Conservation (phyloP, 345 rosid species). For the Chamaenerion angustifolium region DNA sequence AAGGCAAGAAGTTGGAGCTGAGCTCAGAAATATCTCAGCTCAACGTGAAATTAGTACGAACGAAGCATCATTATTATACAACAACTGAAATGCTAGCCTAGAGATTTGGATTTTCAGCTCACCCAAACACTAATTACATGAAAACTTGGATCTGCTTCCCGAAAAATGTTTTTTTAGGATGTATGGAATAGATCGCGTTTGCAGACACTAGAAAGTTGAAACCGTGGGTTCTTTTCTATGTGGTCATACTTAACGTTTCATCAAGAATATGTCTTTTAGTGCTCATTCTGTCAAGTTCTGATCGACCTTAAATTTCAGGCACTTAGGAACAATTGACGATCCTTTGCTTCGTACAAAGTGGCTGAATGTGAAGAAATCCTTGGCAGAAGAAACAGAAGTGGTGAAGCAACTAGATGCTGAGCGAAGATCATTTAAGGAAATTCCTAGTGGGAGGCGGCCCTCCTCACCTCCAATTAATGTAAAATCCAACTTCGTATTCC, state of each 20-base stretch:
- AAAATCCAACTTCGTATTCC: slow-evolving; percentile 82
- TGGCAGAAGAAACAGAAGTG: slow-evolving; percentile 78
- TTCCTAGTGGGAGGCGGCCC: slow-evolving; percentile 56
- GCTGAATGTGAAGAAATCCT: slow-evolving; percentile 87
- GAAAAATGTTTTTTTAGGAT: slow-evolving; percentile 23
- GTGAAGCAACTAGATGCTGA: slow-evolving; percentile 91
- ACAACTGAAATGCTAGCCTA: no score
- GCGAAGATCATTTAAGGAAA: slow-evolving; percentile 84
- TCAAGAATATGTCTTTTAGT: background rate
- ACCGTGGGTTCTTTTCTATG: background rate
- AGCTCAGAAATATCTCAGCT: no score
- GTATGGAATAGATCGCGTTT: background rate
- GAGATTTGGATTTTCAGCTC: no score
- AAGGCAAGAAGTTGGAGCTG: no score
- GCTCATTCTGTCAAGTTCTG: background rate
- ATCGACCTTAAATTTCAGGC: slow-evolving; percentile 26
- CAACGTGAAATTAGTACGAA: no score
- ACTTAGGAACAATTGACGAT: slow-evolving; percentile 66
- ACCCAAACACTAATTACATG: no score
- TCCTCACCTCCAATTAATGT: slow-evolving; percentile 80
- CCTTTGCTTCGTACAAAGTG: slow-evolving; percentile 76
- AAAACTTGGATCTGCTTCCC: no score
- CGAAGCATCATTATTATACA: no score
- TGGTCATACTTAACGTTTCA: background rate
- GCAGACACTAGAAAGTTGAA: slow-evolving; percentile 18